Evolutionary conservation across 257 asterid genomes (phyloP), one percentile per base, ranked within the genome.

Genomic region (Fraxinus americana): DNA sequence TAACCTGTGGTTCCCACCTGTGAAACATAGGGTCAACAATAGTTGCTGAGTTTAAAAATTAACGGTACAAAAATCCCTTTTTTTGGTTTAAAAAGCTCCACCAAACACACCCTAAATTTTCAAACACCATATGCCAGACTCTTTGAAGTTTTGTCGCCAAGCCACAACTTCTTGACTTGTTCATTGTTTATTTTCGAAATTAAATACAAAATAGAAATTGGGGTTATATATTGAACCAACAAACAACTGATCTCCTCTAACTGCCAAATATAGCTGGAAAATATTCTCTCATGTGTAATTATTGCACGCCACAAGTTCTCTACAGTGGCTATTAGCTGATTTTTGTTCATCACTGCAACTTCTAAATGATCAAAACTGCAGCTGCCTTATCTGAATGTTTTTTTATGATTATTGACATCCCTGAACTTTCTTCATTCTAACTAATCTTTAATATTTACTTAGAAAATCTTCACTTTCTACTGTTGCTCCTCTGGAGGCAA

Each of bases 401-500:
- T 61, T 16, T 41, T 41, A 74, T 59, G 48, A 17, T 69, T 66
- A 35, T 57, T 43, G 65, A 6, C 52, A 3, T 35, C 23, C 39
- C 43, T 61, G 29, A 52, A 52, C 72, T 11, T 19, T 17, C n/a
- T 27, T 7, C 77, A 45, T 27, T 45, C 27, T 34, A 8, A 38
- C 52, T 78, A 65, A 38, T 59, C 10, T 34, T 35, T 29, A 61
- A 2, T 70, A 34, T 70, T 7, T 80, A 27, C 63, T 71, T 77
- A 87, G 91, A 59, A 82, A 78, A 39, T 77, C 87, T 48, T 79
- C 87, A 6, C 90, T 93, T 70, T 82, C 92, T 41, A 82, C 88
- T n/a, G 76, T 90, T 79, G 92, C 88, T 86, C 96, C 96, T 11
- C 61, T 93, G 83, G 92, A 90, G 74, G 92, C 95, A 27, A 83